Evolutionary conservation across 1,139 yeast species (phyloP).

Genomic region (Suhomyces coccinellae): DNA sequence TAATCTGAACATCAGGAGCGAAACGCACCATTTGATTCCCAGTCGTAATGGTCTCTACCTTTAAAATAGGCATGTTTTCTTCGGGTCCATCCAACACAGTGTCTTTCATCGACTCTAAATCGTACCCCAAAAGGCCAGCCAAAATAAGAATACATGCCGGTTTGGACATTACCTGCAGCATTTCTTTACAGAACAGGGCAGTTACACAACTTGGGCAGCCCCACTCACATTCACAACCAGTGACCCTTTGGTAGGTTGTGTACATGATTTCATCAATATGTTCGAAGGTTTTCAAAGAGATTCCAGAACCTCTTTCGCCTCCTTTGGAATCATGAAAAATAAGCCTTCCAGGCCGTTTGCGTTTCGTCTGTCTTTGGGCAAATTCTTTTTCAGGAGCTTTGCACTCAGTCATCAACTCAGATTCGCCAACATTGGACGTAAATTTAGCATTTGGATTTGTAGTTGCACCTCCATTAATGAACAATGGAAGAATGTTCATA

Average conservation of each 20-base stretch:
- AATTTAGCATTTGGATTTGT: conserved; percentile 49
- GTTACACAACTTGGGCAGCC: conserved; percentile 93
- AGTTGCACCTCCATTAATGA: conserved; percentile 44
- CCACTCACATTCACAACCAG: conserved; percentile 71
- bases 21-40: conserved; percentile 53
- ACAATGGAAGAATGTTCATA: conserved; percentile 70
- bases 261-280: conserved; percentile 64
- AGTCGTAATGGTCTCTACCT: conserved; percentile 67
- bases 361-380: conserved; percentile 62
- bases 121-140: conserved; percentile 48
- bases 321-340: conserved; percentile 83
- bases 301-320: conserved; percentile 75
- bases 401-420: conserved; percentile 88
- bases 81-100: conserved; percentile 79
- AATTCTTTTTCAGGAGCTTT: conserved; percentile 96
- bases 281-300: conserved; percentile 76
- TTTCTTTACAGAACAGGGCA: conserved; percentile 76
- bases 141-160: conserved; percentile 80
- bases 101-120: conserved; percentile 37
- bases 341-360: conserved; percentile 83
- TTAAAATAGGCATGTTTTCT: conserved; percentile 65
- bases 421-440: conserved; percentile 46
- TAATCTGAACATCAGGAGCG: conserved; percentile 57
- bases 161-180: conserved; percentile 79
- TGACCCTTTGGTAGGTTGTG: conserved; percentile 59